Evolutionary conservation across 441 rosid genomes (phyloP).

Genomic region (Eruca vesicaria): DNA sequence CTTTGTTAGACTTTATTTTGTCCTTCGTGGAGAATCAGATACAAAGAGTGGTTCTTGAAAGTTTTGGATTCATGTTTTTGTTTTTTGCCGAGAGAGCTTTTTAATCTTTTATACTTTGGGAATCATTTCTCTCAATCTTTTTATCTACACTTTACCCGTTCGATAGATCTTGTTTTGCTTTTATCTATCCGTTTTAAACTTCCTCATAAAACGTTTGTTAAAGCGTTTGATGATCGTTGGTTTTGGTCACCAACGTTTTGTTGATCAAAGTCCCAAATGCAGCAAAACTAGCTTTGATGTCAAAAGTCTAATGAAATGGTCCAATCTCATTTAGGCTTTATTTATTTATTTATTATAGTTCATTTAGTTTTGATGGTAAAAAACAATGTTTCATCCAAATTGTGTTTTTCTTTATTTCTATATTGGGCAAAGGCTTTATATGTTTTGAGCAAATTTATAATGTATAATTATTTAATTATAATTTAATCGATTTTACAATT

Average conservation of each 20-base stretch:
- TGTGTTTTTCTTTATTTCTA: not conserved
- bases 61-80: constrained; percentile 25
- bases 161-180: not conserved
- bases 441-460: not conserved
- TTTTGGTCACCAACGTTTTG: too few relatives aligned
- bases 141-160: not conserved
- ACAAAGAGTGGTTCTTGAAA: constrained; percentile 29
- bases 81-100: constrained; percentile 18
- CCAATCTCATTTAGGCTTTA: not conserved
- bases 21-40: not conserved
- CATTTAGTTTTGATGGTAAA: not conserved
- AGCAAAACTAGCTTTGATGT: not conserved
- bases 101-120: constrained; percentile 21
- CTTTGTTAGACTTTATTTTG: constrained; percentile 3
- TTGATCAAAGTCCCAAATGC: not conserved
- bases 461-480: too few relatives aligned
- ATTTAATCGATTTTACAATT: too few relatives aligned
- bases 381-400: not conserved
- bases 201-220: not conserved
- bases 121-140: constrained; percentile 13
- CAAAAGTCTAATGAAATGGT: not conserved
- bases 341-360: too few relatives aligned
- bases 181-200: not conserved
- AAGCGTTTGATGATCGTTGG: not conserved
- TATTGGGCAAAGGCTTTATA: not conserved